Conservation (phyloP, 129 eudicot species). For the Rutidosis leptorrhynchoides region DNA sequence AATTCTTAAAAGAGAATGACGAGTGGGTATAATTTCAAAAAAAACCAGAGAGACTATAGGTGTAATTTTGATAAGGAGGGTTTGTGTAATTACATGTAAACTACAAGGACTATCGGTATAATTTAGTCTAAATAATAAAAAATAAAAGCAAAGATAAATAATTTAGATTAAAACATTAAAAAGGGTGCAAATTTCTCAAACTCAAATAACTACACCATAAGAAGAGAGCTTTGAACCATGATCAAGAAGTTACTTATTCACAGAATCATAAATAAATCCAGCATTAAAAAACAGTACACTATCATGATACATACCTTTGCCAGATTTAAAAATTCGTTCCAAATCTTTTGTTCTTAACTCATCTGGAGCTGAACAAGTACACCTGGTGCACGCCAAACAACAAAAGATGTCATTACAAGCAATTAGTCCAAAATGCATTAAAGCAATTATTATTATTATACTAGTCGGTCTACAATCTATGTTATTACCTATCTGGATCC, state of each 20-base stretch:
- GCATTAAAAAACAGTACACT: not conserved
- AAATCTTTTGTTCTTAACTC: conserved; percentile 63
- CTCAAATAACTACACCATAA: not conserved
- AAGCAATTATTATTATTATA: not conserved
- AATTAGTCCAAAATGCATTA: not conserved
- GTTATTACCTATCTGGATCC: conserved; percentile 68
- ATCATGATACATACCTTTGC: conserved; percentile 44
- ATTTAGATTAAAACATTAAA: not conserved
- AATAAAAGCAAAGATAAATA: too few species aligned
- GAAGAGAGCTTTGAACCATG: not conserved
- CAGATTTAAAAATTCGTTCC: conserved; percentile 40
- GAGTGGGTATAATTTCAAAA: too few species aligned
- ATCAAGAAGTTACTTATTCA: not conserved
- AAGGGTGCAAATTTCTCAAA: not conserved
- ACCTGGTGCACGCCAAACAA: conserved; percentile 39
- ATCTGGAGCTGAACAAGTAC: conserved; percentile 72
- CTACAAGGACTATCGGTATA: too few species aligned
- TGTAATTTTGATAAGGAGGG: too few species aligned
- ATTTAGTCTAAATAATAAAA: too few species aligned
- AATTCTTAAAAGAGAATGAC: too few species aligned
- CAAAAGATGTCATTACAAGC: not conserved
- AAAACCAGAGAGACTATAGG: too few species aligned
- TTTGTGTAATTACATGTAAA: too few species aligned
- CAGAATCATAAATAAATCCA: not conserved
- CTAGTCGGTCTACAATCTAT: not conserved